Evolutionary conservation across 805 yeast genomes (phyloP).

Genomic region (Hanseniaspora occidentalis): DNA sequence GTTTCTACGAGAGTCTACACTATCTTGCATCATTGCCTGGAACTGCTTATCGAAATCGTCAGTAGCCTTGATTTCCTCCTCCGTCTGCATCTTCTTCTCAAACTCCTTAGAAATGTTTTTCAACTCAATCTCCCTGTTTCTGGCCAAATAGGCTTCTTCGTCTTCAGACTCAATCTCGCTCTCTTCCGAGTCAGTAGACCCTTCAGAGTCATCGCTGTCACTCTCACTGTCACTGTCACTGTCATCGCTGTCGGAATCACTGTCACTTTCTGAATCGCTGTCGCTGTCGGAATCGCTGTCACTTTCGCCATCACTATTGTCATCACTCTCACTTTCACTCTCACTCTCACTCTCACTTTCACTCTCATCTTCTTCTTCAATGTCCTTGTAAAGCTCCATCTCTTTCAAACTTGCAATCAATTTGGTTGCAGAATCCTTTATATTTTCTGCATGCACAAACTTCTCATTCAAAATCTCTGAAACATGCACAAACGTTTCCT

Average conservation of each 20-base stretch:
- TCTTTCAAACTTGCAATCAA: constrained; percentile 16
- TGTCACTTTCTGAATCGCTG: constrained; percentile 12
- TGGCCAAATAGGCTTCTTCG: constrained; percentile 16
- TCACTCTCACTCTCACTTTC: constrained; percentile 8
- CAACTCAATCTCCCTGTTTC: constrained; percentile 22
- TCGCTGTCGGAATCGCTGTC: constrained; percentile 6
- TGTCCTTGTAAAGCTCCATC: constrained; percentile 7
- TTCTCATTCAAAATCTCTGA: constrained; percentile 17
- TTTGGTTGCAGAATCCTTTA: constrained; percentile 32
- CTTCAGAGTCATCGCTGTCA: constrained; percentile 17
- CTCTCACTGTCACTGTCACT: constrained; percentile 11
- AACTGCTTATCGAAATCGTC: constrained; percentile 47
- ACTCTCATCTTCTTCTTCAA: constrained; percentile 15
- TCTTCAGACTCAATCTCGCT: constrained; percentile 11
- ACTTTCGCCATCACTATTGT: background rate
- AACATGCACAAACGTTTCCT: constrained; percentile 27
- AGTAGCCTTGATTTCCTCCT: constrained; percentile 34
- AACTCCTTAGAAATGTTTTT: constrained; percentile 27
- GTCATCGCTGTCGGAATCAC: constrained; percentile 17
- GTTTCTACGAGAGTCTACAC: constrained; percentile 30
- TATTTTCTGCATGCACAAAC: constrained; percentile 25
- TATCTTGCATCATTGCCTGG: constrained; percentile 37
- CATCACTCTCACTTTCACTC: constrained; percentile 2
- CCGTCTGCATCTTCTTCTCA: constrained; percentile 25
- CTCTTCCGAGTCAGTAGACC: constrained; percentile 17